These are phyloP conservation scores for Penicillium fimorum DNA, from an alignment of 495 filamentous ascomycete genomes.

Conservation along the genomic window DNA sequence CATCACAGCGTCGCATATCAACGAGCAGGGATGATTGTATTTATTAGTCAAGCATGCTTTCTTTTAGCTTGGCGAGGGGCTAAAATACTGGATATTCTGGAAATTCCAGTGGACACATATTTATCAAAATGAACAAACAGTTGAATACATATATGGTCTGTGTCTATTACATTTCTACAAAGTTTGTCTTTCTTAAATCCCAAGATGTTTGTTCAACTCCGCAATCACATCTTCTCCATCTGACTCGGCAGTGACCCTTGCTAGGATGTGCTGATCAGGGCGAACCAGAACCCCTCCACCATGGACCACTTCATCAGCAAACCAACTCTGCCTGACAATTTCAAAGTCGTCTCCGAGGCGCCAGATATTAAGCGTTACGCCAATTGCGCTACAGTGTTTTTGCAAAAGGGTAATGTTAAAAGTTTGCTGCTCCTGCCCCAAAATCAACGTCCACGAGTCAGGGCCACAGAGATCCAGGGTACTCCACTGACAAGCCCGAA, in stretches of 20 bases:
- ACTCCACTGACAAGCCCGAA: slow-evolving; percentile 22
- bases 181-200: neutral
- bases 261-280: slow-evolving; percentile 15
- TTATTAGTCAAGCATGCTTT: neutral
- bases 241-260: neutral
- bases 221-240: neutral
- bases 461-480: slow-evolving; percentile 27
- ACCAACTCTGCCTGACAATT: slow-evolving; percentile 1
- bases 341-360: slow-evolving; percentile 6
- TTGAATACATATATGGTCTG: neutral
- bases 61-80: neutral
- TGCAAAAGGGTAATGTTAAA: neutral
- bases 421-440: neutral
- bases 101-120: neutral
- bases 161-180: neutral
- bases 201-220: slow-evolving; percentile 3
- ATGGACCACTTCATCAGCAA: slow-evolving; percentile 1
- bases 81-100: neutral
- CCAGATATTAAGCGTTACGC: slow-evolving; percentile 5
- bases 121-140: neutral
- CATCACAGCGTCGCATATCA: neutral
- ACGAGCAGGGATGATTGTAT: neutral
- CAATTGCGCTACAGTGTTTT: neutral
- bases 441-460: slow-evolving; percentile 22
- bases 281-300: slow-evolving; percentile 9